phyloP scores from a whole-genome alignment of 805 yeast species.

The Starmerella apicola region DNA sequence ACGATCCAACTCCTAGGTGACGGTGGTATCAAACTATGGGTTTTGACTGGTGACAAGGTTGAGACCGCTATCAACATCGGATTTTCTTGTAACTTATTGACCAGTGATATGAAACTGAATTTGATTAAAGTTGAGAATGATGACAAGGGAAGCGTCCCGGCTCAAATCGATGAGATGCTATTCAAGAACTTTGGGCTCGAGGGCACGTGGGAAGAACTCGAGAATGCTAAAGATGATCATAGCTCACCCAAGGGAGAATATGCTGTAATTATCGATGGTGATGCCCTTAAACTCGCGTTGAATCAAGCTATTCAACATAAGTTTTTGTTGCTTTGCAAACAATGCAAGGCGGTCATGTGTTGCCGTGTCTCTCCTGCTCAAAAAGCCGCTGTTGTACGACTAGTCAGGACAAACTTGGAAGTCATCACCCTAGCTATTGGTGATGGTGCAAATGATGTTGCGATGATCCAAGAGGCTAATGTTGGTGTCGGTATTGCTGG shows the following conservation, averaged over 20 bases:
- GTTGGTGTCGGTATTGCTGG: slow-evolving; percentile 82
- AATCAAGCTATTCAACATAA: slow-evolving; percentile 35
- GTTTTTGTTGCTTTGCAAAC: slow-evolving; percentile 59
- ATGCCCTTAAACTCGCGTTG: slow-evolving; percentile 44
- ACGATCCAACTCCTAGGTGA: slow-evolving; percentile 51
- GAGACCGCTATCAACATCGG: slow-evolving; percentile 81
- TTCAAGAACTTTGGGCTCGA: slow-evolving; percentile 39
- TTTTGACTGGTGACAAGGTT: slow-evolving; percentile 68
- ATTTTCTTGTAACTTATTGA: slow-evolving; percentile 59
- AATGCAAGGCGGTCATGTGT: slow-evolving; percentile 66
- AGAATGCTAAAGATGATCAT: slow-evolving; percentile 47
- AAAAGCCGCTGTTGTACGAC: slow-evolving; percentile 59
- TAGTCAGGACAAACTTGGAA: slow-evolving; percentile 49
- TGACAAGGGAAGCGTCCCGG: slow-evolving; percentile 23
- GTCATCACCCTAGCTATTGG: slow-evolving; percentile 77
- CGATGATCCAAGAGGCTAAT: slow-evolving; percentile 79
- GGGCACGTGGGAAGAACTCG: slow-evolving; percentile 37
- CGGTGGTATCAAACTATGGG: slow-evolving; percentile 77
- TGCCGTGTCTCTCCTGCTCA: slow-evolving; percentile 79
- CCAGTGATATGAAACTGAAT: slow-evolving; percentile 54
- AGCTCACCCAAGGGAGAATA: slow-evolving; percentile 44
- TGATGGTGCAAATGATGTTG: slow-evolving; percentile 79
- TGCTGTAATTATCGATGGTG: slow-evolving; percentile 67
- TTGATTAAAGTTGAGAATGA: slow-evolving; percentile 24
- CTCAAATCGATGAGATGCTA: slow-evolving; percentile 37